These are phyloP conservation scores for Saccharomyces pastorianus DNA, from an alignment of 1,139 yeast genomes.

Conservation along the genomic window DNA sequence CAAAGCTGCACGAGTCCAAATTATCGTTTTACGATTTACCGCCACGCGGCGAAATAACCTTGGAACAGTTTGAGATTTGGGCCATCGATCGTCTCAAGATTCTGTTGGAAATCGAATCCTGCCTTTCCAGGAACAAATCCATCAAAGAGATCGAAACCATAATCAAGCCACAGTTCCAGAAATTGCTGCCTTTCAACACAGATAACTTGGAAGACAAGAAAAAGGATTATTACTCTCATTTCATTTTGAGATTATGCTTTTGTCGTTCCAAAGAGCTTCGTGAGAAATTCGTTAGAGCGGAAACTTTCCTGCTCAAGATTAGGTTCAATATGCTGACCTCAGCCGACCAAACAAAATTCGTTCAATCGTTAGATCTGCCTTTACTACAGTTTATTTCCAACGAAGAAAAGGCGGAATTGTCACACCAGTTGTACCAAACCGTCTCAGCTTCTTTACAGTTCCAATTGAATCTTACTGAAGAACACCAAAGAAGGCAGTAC, in stretches of 20 bases:
- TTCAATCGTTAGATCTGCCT: conserved; percentile 50
- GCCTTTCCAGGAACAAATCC: conserved; percentile 55
- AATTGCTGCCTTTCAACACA: conserved; percentile 52
- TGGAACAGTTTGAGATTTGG: conserved; percentile 91
- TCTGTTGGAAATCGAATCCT: conserved; percentile 75
- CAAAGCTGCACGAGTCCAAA: conserved; percentile 28
- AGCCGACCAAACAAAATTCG: conserved; percentile 65
- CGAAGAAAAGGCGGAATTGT: conserved; percentile 49
- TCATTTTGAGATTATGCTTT: conserved; percentile 76
- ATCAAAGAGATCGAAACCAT: conserved; percentile 56
- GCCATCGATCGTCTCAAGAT: conserved; percentile 85
- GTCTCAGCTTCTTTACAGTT: conserved; percentile 29
- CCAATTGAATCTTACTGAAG: conserved; percentile 31
- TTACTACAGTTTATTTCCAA: conserved; percentile 58
- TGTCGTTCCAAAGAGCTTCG: conserved; percentile 82
- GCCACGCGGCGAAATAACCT: conserved; percentile 75
- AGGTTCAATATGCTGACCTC: conserved; percentile 60
- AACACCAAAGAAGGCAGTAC: conserved; percentile 26
- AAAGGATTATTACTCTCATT: conserved; percentile 94
- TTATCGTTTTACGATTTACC: conserved; percentile 55
- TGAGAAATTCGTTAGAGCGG: conserved; percentile 68
- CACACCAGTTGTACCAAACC: conserved; percentile 49
- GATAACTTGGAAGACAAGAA: conserved; percentile 49
- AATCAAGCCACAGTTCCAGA: conserved; percentile 57
- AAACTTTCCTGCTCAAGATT: conserved; percentile 61